phyloP scores from a whole-genome alignment of 176 grass and related monocot species.

The Poa pratensis region DNA sequence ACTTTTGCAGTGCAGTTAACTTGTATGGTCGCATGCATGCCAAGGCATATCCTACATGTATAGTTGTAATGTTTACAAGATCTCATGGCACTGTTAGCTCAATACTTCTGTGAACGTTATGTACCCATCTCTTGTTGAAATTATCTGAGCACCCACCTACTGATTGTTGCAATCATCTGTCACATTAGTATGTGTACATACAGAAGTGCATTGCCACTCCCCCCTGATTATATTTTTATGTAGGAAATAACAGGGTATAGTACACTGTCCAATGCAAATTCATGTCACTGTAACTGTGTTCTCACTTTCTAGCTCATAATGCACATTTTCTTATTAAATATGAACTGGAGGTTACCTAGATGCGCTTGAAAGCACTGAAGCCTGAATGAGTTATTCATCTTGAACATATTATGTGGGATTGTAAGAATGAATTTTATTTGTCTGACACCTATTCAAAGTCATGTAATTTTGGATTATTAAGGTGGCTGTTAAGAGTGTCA shows the following conservation, averaged over 20 bases:
- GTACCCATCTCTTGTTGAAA: not conserved
- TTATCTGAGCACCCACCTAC: not conserved
- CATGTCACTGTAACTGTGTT: not conserved
- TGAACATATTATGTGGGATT: not conserved
- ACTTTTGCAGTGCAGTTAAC: not conserved
- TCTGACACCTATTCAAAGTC: not conserved
- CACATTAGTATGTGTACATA: not conserved
- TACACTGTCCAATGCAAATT: not conserved
- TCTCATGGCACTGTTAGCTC: not conserved
- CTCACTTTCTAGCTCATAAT: not conserved
- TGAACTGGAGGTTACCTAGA: not conserved
- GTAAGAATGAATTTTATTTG: not conserved
- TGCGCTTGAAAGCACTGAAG: constrained; percentile 8
- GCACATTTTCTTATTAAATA: not conserved
- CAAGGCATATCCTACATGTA: not conserved
- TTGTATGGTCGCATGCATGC: not conserved
- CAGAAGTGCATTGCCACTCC: not conserved
- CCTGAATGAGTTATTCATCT: not conserved
- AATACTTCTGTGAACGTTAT: constrained; percentile 4
- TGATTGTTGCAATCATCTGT: not conserved
- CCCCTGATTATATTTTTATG: not conserved
- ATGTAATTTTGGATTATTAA: not conserved
- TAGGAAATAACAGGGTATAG: not conserved
- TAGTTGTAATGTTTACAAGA: not conserved
- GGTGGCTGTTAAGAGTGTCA: too few species aligned